phyloP scores from a whole-genome alignment of 768 basidiomycete genomes.

The Sutorius australiensis region DNA sequence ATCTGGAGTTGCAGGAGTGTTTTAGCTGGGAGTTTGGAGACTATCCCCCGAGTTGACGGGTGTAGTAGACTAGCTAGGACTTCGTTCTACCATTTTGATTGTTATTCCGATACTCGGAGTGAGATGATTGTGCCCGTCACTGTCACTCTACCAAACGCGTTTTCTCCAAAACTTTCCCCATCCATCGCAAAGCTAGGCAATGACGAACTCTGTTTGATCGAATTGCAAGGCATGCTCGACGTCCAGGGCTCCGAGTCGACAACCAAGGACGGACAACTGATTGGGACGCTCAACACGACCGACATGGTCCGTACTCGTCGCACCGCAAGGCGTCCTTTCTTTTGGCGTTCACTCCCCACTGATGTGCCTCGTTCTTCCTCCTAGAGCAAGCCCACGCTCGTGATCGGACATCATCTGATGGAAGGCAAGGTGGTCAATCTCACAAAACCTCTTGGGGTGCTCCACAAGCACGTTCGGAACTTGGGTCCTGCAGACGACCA shows the following conservation, averaged over 20 bases:
- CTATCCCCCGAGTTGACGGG: constrained; percentile 21
- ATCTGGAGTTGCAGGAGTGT: constrained; percentile 47
- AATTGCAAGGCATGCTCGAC: constrained; percentile 81
- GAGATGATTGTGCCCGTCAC: constrained; percentile 68
- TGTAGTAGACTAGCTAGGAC: background rate
- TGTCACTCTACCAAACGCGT: constrained; percentile 33
- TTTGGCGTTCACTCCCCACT: background rate
- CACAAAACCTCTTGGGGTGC: constrained; percentile 77
- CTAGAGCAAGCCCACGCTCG: constrained; percentile 69
- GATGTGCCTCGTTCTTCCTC: background rate
- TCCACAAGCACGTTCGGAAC: constrained; percentile 37
- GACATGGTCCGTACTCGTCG: constrained; percentile 45
- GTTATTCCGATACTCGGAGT: background rate
- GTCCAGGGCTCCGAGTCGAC: constrained; percentile 51
- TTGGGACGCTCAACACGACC: constrained; percentile 73
- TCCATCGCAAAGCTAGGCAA: constrained; percentile 69
- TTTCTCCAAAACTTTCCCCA: constrained; percentile 49
- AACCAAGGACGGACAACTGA: constrained; percentile 63
- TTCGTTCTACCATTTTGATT: background rate
- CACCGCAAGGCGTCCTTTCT: background rate
- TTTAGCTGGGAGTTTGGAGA: constrained; percentile 69
- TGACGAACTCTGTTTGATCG: constrained; percentile 78
- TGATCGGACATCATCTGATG: constrained; percentile 85
- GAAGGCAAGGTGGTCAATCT: constrained; percentile 80
- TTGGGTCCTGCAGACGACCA: background rate